These are phyloP conservation scores for Platanthera zijinensis DNA, from an alignment of 106 monocot genomes.

Conservation along the genomic window DNA sequence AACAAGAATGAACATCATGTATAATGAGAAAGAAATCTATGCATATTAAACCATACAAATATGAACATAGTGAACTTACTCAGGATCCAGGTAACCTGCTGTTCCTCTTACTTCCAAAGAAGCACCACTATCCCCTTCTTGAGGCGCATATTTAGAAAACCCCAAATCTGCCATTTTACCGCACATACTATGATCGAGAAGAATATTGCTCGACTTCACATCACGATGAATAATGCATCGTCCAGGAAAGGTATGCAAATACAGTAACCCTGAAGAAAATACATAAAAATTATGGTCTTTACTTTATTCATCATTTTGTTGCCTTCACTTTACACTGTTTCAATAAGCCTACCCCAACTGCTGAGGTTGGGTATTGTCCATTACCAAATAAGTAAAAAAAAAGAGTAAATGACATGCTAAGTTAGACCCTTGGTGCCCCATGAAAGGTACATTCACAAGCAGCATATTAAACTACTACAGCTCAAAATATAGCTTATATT, in stretches of 20 bases:
- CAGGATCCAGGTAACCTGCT: slow-evolving; percentile 64
- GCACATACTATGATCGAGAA: slow-evolving; percentile 54
- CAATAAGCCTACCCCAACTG: not conserved
- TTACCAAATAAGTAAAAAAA: not conserved
- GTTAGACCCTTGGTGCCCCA: not conserved
- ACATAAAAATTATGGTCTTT: not conserved
- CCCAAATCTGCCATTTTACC: slow-evolving; percentile 61
- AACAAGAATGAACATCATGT: not conserved
- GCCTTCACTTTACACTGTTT: not conserved
- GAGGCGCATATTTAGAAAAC: slow-evolving; percentile 63
- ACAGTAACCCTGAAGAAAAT: slow-evolving; percentile 33
- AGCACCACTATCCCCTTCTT: slow-evolving; percentile 53
- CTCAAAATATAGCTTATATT: not conserved
- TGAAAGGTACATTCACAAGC: not conserved
- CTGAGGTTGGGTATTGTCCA: not conserved
- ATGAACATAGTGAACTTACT: slow-evolving; percentile 30
- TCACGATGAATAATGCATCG: slow-evolving; percentile 61
- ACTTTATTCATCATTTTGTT: not conserved
- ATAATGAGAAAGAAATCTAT: not conserved
- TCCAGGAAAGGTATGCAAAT: slow-evolving; percentile 43
- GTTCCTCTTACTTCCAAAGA: slow-evolving; percentile 72
- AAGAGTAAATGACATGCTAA: not conserved
- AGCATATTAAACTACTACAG: not conserved
- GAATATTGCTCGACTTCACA: slow-evolving; percentile 65
- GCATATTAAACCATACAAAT: not conserved